These are phyloP conservation scores for Epichloe bromicola DNA, from an alignment of 2,329 filamentous ascomycete genomes.

Conservation along the genomic window DNA sequence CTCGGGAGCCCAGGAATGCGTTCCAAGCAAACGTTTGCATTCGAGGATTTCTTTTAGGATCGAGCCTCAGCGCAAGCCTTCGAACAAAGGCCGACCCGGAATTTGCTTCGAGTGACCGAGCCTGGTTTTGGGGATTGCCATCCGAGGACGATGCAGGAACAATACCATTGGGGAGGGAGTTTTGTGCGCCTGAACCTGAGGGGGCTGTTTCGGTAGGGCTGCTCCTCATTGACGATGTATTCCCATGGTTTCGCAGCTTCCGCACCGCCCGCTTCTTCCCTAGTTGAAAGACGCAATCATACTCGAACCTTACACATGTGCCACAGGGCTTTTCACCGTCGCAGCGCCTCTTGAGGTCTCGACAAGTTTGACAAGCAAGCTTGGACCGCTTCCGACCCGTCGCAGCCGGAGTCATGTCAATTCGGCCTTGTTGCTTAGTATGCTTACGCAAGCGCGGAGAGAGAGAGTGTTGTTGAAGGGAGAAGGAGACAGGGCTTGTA, in stretches of 20 bases:
- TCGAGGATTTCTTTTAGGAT: conserved; percentile 38
- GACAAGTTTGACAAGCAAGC: conserved; percentile 36
- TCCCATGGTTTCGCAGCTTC: background rate
- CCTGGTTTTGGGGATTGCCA: conserved; percentile 15
- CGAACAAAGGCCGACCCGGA: conserved; percentile 44
- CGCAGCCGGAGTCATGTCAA: background rate
- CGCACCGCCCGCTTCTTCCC: background rate
- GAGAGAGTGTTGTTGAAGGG: background rate
- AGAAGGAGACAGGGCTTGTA: background rate
- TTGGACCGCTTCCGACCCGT: conserved; percentile 24
- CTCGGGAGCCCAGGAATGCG: conserved; percentile 19
- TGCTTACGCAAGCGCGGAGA: background rate
- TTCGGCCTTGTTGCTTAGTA: background rate
- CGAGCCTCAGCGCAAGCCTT: conserved; percentile 36
- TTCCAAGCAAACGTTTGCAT: conserved; percentile 47
- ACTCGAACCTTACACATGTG: conserved; percentile 39
- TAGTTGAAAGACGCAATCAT: conserved; percentile 34
- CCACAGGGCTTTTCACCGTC: conserved; percentile 39
- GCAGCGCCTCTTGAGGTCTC: conserved; percentile 43
- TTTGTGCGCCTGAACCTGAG: background rate
- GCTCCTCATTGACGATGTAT: background rate
- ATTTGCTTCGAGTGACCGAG: conserved; percentile 31
- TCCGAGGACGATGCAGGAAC: conserved; percentile 1
- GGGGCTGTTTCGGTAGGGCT: background rate
- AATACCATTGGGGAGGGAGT: background rate